Evolutionary conservation across 2,329 filamentous ascomycete genomes (phyloP).

Genomic region (Fusarium brevicatenulatum): DNA sequence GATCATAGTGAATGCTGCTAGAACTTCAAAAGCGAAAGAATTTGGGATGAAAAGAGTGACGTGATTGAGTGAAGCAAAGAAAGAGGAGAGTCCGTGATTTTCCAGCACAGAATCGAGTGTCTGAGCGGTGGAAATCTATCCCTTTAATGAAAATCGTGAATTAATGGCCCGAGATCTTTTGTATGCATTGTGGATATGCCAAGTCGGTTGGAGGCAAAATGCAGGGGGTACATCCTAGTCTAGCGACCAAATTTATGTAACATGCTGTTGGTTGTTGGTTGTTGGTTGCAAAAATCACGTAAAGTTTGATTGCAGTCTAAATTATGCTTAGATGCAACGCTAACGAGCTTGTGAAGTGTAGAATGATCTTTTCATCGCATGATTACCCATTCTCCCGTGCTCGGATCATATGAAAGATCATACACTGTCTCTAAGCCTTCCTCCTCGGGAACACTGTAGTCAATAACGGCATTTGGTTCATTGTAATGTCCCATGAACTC

Average conservation of each 20-base stretch:
- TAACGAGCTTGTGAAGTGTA: not conserved
- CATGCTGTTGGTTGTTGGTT: not conserved
- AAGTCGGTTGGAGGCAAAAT: not conserved
- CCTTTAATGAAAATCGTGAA: not conserved
- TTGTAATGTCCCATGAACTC: constrained; percentile 61
- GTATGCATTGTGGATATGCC: not conserved
- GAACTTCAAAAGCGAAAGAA: not conserved
- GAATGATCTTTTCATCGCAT: not conserved
- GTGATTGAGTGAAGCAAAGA: not conserved
- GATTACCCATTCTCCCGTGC: constrained; percentile 16
- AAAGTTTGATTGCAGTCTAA: not conserved
- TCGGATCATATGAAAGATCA: constrained; percentile 27
- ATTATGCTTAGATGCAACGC: not conserved
- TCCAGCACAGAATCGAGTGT: not conserved
- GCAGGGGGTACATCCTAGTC: not conserved
- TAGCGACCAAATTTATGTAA: not conserved
- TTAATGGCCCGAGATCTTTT: not conserved
- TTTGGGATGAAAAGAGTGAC: not conserved
- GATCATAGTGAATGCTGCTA: not conserved
- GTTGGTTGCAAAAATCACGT: not conserved
- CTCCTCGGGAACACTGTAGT: not conserved
- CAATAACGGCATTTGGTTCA: constrained; percentile 51
- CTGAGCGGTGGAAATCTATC: not conserved
- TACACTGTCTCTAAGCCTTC: not conserved
- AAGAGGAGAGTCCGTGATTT: not conserved